These are phyloP conservation scores for Fusarium sp. DNA, from an alignment of 2,329 filamentous ascomycete genomes.

Conservation along the genomic window DNA sequence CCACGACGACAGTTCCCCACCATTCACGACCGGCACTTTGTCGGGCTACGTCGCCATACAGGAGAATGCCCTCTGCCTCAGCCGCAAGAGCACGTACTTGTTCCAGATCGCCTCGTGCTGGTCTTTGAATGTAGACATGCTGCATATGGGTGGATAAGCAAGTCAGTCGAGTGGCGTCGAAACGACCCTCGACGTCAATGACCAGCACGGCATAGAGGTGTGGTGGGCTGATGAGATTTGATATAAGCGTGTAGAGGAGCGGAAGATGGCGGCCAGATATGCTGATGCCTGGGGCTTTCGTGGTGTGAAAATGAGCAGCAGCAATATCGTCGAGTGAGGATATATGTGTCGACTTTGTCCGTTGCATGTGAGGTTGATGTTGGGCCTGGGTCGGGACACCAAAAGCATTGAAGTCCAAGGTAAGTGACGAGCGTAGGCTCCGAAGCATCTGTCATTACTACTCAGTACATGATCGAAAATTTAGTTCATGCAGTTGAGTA, in stretches of 20 bases:
- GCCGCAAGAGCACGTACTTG: slow-evolving; percentile 55
- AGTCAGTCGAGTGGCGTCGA: slow-evolving; percentile 64
- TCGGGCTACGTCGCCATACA: slow-evolving; percentile 60
- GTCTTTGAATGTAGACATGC: slow-evolving; percentile 66
- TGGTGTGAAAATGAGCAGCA: slow-evolving; percentile 61
- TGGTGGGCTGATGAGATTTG: slow-evolving; percentile 63
- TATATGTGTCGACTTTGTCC: slow-evolving; percentile 57
- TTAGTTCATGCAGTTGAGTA: no score
- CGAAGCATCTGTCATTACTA: slow-evolving; percentile 43
- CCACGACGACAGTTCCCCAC: slow-evolving; percentile 71
- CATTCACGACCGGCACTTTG: slow-evolving; percentile 62
- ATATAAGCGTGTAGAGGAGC: slow-evolving; percentile 68
- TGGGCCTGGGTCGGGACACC: slow-evolving; percentile 29
- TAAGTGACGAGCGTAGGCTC: slow-evolving; percentile 46
- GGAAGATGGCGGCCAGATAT: slow-evolving; percentile 67
- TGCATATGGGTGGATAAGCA: slow-evolving; percentile 57
- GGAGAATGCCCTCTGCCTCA: slow-evolving; percentile 61
- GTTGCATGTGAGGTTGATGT: slow-evolving; percentile 29
- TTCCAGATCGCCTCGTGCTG: slow-evolving; percentile 50
- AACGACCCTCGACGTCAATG: slow-evolving; percentile 67
- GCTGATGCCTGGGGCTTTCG: slow-evolving; percentile 61
- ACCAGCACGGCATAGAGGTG: slow-evolving; percentile 64
- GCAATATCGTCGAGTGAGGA: slow-evolving; percentile 62
- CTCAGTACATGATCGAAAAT: slow-evolving; percentile 1
- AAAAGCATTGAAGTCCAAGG: slow-evolving; percentile 35